Base-by-base conservation (phyloP, 352 stramenopile genomes). In the Stramenopiles sp. region DNA sequence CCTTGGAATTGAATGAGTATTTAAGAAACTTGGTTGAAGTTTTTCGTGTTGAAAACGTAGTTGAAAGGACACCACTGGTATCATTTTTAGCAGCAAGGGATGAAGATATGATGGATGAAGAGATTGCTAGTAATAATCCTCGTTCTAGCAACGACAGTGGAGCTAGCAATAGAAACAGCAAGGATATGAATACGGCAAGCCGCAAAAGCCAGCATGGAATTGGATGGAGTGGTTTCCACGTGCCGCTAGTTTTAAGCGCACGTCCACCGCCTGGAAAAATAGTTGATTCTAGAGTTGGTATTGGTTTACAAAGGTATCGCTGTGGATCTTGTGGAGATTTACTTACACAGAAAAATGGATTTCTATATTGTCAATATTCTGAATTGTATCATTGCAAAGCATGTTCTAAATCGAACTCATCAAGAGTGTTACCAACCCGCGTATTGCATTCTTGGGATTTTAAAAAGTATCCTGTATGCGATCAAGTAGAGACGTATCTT, bases 381-480 rank as follows among this genome's bases (percentile, higher is more conserved):
- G 65, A 76, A 76, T 76, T 76, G 13, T 76, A 76, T 33, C 65
- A 76, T 76, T 76, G 65, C 65, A 76, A 76, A 7, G 4, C 4
- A 20, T 76, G 65, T 33, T 76, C 4, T 76, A 33, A 7, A 13
- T 31, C 65, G 4, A 76, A 76, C 65, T 31, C 65, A 13, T 31
- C 65, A 4, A 31, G 65, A 7, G 13, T 31, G 7, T 76, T 76
- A 13, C 65, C 65, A 13, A 76, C 65, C 4, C 30, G 65, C 7
- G 65, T 76, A 13, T 33, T 76, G 30, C 65, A 76, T 33, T 33
- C 30, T 76, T 76, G 65, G 65, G 65, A 76, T 76, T 76, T 76
- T 20, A 76, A 76, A 76, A 33, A 31, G 13, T 76, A 76, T 20
- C 30, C 30, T 13, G 65, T 76, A 1, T 76, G 65, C 13, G 65